These are phyloP conservation scores for Arthroderma sp. DNA, from an alignment of 2,329 filamentous ascomycete genomes.

Conservation along the genomic window DNA sequence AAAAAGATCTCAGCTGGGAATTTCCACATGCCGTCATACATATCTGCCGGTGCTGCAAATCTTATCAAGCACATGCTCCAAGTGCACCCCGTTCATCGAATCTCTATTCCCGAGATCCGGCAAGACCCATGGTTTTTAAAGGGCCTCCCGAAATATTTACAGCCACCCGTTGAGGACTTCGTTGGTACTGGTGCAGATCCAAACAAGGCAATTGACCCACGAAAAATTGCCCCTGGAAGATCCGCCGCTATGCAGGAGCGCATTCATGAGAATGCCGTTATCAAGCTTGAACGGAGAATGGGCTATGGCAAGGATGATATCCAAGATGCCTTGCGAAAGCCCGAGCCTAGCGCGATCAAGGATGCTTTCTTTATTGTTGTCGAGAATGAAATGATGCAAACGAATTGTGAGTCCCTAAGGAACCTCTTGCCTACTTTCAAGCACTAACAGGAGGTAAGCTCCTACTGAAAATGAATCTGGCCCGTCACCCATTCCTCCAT, in stretches of 20 bases:
- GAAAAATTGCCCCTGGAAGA: constrained; percentile 67
- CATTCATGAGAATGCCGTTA: constrained; percentile 81
- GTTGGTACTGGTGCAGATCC: constrained; percentile 88
- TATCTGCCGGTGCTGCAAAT: constrained; percentile 61
- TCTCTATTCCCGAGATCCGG: constrained; percentile 86
- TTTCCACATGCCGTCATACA: constrained; percentile 84
- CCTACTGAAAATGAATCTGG: constrained; percentile 18
- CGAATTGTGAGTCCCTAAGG: constrained; percentile 58
- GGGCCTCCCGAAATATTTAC: constrained; percentile 74
- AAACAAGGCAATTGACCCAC: constrained; percentile 76
- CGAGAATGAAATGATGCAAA: constrained; percentile 95
- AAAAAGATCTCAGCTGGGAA: constrained; percentile 94
- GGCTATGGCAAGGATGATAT: constrained; percentile 92
- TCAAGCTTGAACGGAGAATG: constrained; percentile 96
- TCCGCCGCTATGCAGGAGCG: constrained; percentile 71
- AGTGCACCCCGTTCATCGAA: constrained; percentile 86
- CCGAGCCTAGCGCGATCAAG: constrained; percentile 95
- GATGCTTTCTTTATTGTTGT: constrained; percentile 97
- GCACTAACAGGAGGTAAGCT: constrained; percentile 5
- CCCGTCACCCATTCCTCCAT: constrained; percentile 21
- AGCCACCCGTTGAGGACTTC: constrained; percentile 81
- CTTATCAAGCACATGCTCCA: constrained; percentile 89
- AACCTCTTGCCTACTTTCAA: not conserved
- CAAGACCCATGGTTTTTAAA: constrained; percentile 88
- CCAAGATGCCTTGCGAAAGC: constrained; percentile 78